Percentiles rank a stretch among this genome's conserved stretches.
phyloP scores from a whole-genome alignment of 2,329 filamentous ascomycete genomes.

The Fusarium sp. region DNA sequence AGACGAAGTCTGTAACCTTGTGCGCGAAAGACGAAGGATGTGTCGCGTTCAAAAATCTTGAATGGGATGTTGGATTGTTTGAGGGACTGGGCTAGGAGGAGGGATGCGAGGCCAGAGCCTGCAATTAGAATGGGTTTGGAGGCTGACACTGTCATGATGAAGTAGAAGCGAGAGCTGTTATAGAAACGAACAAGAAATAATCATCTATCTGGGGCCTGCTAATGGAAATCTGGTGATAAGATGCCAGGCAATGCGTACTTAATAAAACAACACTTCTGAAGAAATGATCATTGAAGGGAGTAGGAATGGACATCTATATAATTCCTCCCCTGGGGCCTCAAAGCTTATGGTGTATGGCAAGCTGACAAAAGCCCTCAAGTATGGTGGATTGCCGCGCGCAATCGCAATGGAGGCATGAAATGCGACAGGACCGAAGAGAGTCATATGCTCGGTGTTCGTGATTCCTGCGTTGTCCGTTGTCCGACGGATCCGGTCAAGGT shows the following conservation, averaged over 20 bases:
- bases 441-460: not conserved
- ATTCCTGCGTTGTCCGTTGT: not conserved
- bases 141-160: constrained; percentile 22
- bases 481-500: not conserved
- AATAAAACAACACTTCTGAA: no score
- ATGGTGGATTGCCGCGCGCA: not conserved
- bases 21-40: constrained; percentile 63
- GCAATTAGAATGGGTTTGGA: constrained; percentile 56
- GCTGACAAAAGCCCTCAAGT: not conserved
- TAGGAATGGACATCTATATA: not conserved
- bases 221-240: no score
- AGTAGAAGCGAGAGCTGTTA: not conserved
- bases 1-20: constrained; percentile 73
- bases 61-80: constrained; percentile 60
- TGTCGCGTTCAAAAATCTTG: constrained; percentile 67
- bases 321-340: not conserved
- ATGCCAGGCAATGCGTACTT: no score
- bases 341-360: not conserved
- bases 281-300: no score
- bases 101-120: constrained; percentile 58
- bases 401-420: not conserved
- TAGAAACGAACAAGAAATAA: not conserved
- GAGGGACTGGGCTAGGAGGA: constrained; percentile 59
- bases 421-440: not conserved
- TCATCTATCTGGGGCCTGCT: not conserved